These are phyloP conservation scores for Fagus sylvatica DNA, from an alignment of 306 rosid species.

Conservation along the genomic window DNA sequence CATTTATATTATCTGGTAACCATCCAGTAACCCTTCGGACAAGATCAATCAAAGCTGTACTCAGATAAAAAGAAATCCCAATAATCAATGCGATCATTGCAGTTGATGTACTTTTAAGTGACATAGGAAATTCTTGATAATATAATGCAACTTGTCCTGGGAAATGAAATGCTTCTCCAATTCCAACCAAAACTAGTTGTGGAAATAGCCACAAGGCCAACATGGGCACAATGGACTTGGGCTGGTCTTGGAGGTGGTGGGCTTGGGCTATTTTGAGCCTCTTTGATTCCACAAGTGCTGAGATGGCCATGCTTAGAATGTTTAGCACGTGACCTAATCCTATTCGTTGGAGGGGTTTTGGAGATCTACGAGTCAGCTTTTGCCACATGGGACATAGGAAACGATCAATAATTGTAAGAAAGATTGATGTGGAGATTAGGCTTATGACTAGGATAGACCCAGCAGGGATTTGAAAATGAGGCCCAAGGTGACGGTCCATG, in stretches of 20 bases:
- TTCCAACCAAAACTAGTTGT: conserved; percentile 50
- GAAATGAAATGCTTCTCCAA: conserved; percentile 70
- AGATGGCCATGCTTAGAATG: conserved; percentile 32
- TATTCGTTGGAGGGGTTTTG: conserved; percentile 45
- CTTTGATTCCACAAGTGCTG: conserved; percentile 69
- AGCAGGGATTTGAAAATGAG: conserved; percentile 52
- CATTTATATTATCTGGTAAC: conserved; percentile 41
- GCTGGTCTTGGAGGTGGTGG: neutral
- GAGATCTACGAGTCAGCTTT: conserved; percentile 31
- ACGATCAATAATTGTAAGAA: conserved; percentile 45
- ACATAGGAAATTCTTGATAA: conserved; percentile 57
- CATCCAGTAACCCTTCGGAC: conserved; percentile 31
- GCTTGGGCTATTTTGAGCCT: conserved; percentile 41
- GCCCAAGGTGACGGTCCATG: conserved; percentile 58
- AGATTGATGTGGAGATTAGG: conserved; percentile 39
- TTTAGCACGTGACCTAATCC: conserved; percentile 59
- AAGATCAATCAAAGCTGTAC: conserved; percentile 31
- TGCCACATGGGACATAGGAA: conserved; percentile 45
- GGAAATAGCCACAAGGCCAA: conserved; percentile 56
- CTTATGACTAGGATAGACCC: conserved; percentile 38
- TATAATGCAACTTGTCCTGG: conserved; percentile 69
- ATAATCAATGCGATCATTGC: conserved; percentile 30
- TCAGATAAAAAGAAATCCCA: conserved; percentile 26
- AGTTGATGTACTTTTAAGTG: conserved; percentile 49
- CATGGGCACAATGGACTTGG: conserved; percentile 23